Evolutionary conservation across 2,329 filamentous ascomycete species (phyloP).

Genomic region (Geoglossum cookeanum): DNA sequence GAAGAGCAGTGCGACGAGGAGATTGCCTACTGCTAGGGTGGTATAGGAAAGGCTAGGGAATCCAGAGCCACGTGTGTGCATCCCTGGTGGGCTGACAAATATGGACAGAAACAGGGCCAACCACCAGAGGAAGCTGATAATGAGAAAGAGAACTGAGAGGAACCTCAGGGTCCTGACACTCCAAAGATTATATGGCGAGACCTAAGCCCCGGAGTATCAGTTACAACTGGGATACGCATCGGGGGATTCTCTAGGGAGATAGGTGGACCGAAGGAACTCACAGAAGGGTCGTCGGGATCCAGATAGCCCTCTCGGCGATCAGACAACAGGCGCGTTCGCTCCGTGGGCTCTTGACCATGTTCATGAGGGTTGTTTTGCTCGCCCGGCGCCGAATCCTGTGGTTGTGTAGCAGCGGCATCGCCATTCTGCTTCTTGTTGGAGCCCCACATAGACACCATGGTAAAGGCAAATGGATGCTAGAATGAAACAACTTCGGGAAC

Average conservation of each 20-base stretch:
- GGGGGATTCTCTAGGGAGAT: neutral
- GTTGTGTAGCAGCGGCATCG: constrained; percentile 17
- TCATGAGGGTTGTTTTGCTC: constrained; percentile 8
- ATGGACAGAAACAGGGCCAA: constrained; percentile 67
- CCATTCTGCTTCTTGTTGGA: constrained; percentile 27
- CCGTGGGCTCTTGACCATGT: constrained; percentile 29
- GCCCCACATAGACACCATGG: constrained; percentile 36
- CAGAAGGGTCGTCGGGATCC: constrained; percentile 63
- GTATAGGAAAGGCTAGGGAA: constrained; percentile 81
- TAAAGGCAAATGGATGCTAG: constrained; percentile 5
- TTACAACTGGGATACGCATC: neutral
- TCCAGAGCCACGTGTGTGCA: constrained; percentile 74
- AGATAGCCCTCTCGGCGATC: constrained; percentile 48
- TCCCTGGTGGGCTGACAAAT: constrained; percentile 75
- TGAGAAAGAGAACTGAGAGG: constrained; percentile 56
- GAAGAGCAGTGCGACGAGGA: constrained; percentile 65
- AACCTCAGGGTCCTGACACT: constrained; percentile 65
- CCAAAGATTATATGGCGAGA: constrained; percentile 89
- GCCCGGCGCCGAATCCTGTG: constrained; percentile 11
- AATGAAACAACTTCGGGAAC: neutral
- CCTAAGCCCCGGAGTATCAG: constrained; percentile 20
- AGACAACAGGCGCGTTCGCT: constrained; percentile 49
- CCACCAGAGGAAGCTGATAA: constrained; percentile 81
- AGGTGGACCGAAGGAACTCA: constrained; percentile 24
- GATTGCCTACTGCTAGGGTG: constrained; percentile 54